Evolutionary conservation across 1,284 basidiomycete genomes (phyloP).

Genomic region (Erythrobasidium hasegawianum): DNA sequence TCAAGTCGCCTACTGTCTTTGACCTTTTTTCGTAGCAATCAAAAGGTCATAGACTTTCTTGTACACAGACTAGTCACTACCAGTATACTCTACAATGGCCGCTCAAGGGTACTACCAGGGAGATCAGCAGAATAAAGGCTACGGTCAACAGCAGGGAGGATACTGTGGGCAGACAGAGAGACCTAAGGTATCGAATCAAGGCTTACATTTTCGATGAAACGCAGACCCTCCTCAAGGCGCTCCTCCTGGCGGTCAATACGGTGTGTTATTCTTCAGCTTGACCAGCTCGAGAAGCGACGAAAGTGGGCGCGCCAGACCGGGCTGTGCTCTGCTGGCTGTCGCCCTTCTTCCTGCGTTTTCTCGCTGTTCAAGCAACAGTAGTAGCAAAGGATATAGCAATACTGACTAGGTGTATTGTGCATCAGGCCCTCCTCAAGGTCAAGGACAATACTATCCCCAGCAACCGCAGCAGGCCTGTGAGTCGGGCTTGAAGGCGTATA

Average conservation of each 20-base stretch:
- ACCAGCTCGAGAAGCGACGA: neutral
- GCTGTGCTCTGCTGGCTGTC: neutral
- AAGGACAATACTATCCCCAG: slow-evolving; percentile 28
- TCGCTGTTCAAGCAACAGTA: too few species aligned
- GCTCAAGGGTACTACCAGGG: slow-evolving; percentile 15
- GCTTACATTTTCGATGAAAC: neutral
- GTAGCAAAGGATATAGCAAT: too few species aligned
- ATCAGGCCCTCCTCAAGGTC: slow-evolving; percentile 9
- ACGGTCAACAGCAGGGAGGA: neutral
- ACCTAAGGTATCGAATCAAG: too few species aligned
- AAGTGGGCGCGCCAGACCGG: neutral
- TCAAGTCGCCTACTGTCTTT: too few species aligned
- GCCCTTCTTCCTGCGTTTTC: neutral
- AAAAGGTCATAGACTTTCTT: too few species aligned
- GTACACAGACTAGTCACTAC: too few species aligned
- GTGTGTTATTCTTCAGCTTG: neutral
- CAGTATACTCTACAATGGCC: slow-evolving; percentile 1
- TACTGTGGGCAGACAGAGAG: neutral
- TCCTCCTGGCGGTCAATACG: slow-evolving; percentile 19
- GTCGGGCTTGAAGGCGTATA: neutral
- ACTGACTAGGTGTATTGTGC: too few species aligned
- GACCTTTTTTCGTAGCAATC: too few species aligned
- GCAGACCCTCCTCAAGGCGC: slow-evolving; percentile 5
- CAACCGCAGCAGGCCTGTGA: slow-evolving; percentile 29
- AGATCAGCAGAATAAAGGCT: slow-evolving; percentile 1